phyloP scores from a whole-genome alignment of 805 yeast species.

The Pichia membranifaciens region DNA sequence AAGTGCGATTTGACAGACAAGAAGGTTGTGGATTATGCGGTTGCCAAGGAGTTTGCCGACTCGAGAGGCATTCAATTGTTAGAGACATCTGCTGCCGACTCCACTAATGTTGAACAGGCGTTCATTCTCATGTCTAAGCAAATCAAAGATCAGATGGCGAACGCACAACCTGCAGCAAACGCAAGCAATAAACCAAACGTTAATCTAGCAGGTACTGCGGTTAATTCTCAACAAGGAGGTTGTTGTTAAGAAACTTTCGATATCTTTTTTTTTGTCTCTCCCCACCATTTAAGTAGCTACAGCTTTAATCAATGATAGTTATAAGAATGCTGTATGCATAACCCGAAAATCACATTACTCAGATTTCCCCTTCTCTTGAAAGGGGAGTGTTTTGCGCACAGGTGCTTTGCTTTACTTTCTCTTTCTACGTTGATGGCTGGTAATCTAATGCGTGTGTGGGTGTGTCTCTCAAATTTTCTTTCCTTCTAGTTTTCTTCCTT shows the following conservation, averaged over 20 bases:
- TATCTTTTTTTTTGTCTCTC: neutral
- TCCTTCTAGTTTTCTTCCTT: too few relatives aligned
- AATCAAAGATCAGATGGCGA: conserved; percentile 91
- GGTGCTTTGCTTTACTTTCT: neutral
- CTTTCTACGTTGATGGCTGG: neutral
- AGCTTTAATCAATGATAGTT: too few relatives aligned
- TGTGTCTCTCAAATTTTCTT: too few relatives aligned
- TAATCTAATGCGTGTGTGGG: neutral
- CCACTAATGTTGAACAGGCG: conserved; percentile 97
- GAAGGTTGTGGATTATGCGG: conserved; percentile 91
- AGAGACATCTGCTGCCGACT: conserved; percentile 92
- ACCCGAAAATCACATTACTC: too few relatives aligned
- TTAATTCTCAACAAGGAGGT: conserved; percentile 37
- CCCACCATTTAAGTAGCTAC: too few relatives aligned
- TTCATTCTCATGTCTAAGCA: conserved; percentile 98
- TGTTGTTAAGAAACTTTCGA: conserved; percentile 37
- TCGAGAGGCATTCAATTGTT: conserved; percentile 89
- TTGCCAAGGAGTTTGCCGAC: conserved; percentile 97
- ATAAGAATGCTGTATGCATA: too few relatives aligned
- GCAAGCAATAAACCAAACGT: conserved; percentile 53
- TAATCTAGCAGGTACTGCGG: conserved; percentile 66
- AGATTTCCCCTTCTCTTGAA: too few relatives aligned
- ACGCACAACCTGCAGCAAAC: conserved; percentile 39
- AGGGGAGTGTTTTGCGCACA: too few relatives aligned
- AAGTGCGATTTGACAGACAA: conserved; percentile 91